phyloP scores from a whole-genome alignment of 352 stramenopile species.

The Phytophthora meadii region DNA sequence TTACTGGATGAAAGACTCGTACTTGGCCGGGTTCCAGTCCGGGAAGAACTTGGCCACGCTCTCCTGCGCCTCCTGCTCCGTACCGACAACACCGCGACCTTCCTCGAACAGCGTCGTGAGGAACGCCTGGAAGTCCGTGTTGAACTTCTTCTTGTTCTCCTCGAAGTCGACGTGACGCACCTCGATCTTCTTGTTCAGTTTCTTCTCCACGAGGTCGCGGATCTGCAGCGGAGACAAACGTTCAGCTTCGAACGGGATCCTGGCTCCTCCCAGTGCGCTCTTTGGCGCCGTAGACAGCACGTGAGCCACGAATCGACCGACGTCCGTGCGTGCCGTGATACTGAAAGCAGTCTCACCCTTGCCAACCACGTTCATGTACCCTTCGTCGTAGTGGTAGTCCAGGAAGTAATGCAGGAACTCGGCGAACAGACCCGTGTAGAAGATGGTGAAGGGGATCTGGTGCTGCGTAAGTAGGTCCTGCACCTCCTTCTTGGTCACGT shows the following conservation, averaged over 20 bases:
- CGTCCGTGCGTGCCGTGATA: slow-evolving; percentile 15
- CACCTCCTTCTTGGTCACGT: slow-evolving; percentile 26
- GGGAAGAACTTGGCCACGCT: slow-evolving; percentile 31
- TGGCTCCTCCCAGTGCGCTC: slow-evolving; percentile 13
- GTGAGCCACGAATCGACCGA: slow-evolving; percentile 31
- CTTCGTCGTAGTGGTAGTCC: slow-evolving; percentile 30
- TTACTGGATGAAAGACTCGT: slow-evolving; percentile 29
- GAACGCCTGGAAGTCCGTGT: slow-evolving; percentile 22
- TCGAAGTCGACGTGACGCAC: slow-evolving; percentile 19
- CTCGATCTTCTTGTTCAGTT: slow-evolving; percentile 36
- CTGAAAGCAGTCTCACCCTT: slow-evolving; percentile 24
- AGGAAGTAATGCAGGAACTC: slow-evolving; percentile 18
- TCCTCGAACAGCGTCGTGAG: slow-evolving; percentile 26
- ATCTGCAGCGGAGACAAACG: slow-evolving; percentile 27
- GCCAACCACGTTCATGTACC: slow-evolving; percentile 19
- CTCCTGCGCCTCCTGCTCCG: slow-evolving; percentile 18
- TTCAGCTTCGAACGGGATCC: slow-evolving; percentile 24
- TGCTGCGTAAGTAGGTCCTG: slow-evolving; percentile 26
- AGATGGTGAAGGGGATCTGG: slow-evolving; percentile 28
- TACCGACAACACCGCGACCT: slow-evolving; percentile 17
- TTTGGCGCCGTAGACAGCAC: slow-evolving; percentile 12
- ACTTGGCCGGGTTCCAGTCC: slow-evolving; percentile 31
- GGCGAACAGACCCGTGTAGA: slow-evolving; percentile 25
- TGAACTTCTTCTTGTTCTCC: slow-evolving; percentile 31
- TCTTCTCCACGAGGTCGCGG: slow-evolving; percentile 25